phyloP scores from a whole-genome alignment of 805 yeast species.

The Saccharomycopsis babjevae region DNA sequence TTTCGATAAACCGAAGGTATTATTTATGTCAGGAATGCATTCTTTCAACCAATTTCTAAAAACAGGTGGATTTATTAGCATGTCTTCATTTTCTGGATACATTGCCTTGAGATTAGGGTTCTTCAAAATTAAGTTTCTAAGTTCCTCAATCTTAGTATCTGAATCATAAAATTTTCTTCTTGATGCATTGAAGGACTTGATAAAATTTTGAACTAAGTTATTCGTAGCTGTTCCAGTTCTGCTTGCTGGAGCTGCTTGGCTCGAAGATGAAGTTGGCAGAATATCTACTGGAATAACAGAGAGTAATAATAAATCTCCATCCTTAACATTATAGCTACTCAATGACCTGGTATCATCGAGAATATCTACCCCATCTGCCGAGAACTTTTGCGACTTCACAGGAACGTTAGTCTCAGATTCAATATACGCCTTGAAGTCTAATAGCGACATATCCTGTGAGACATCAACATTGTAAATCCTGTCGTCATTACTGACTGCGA shows the following conservation, averaged over 20 bases:
- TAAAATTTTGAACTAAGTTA: not conserved
- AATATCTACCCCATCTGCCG: conserved; percentile 36
- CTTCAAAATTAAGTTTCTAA: conserved; percentile 38
- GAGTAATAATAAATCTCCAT: conserved; percentile 47
- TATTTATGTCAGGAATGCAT: not conserved
- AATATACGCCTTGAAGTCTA: conserved; percentile 63
- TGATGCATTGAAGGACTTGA: not conserved
- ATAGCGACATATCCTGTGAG: conserved; percentile 49
- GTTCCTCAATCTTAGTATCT: conserved; percentile 32
- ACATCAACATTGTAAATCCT: conserved; percentile 49
- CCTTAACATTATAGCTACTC: conserved; percentile 36
- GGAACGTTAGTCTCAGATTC: conserved; percentile 57
- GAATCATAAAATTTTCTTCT: conserved; percentile 14
- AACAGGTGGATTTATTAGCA: not conserved
- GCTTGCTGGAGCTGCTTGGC: not conserved
- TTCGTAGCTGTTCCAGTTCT: not conserved
- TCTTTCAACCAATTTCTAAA: conserved; percentile 6
- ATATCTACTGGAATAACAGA: not conserved
- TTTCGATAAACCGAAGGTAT: conserved; percentile 17
- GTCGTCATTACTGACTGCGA: conserved; percentile 41
- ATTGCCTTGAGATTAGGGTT: conserved; percentile 33
- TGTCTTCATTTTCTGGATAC: conserved; percentile 20
- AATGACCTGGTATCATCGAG: conserved; percentile 29
- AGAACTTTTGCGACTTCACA: conserved; percentile 37
- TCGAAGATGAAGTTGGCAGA: not conserved